A percentile compares a stretch with the other conserved stretches of the same genome.
These are phyloP conservation scores for Sporothrix euskadiensis DNA, from an alignment of 2,329 filamentous ascomycete species.

Conservation along the genomic window DNA sequence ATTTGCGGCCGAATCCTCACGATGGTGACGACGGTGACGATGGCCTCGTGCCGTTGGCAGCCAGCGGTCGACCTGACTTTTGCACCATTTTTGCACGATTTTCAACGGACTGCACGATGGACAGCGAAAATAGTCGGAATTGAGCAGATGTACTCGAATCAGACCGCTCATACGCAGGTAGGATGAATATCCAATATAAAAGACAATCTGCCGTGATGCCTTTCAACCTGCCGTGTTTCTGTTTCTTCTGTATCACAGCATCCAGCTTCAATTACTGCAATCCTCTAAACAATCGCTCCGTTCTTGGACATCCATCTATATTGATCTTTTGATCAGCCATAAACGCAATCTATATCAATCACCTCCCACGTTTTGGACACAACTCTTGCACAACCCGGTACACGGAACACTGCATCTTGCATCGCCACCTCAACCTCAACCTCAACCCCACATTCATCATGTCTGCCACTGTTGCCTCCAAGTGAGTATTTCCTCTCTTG, in stretches of 20 bases:
- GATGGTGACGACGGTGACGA: slow-evolving; percentile 20
- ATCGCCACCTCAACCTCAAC: background rate
- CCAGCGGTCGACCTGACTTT: background rate
- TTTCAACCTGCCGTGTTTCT: background rate
- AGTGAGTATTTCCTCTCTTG: slow-evolving; percentile 4
- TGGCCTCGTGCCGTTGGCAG: background rate
- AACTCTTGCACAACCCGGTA: background rate
- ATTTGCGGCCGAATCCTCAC: slow-evolving; percentile 6
- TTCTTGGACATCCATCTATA: background rate
- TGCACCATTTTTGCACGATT: background rate
- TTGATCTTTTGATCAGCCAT: background rate
- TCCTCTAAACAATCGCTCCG: background rate
- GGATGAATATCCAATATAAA: background rate
- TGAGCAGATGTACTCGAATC: background rate
- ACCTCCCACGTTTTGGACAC: background rate
- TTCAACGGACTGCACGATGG: background rate
- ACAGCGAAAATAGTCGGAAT: slow-evolving; percentile 8
- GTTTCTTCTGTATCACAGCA: background rate
- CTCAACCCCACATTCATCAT: slow-evolving; percentile 1
- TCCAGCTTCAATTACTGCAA: background rate
- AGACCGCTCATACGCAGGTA: background rate
- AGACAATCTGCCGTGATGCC: background rate
- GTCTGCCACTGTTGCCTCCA: slow-evolving; percentile 21
- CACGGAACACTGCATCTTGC: slow-evolving; percentile 8
- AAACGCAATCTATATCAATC: background rate